Conservation (phyloP, 2,329 filamentous ascomycete species). For the Alternaria infectoria region DNA sequence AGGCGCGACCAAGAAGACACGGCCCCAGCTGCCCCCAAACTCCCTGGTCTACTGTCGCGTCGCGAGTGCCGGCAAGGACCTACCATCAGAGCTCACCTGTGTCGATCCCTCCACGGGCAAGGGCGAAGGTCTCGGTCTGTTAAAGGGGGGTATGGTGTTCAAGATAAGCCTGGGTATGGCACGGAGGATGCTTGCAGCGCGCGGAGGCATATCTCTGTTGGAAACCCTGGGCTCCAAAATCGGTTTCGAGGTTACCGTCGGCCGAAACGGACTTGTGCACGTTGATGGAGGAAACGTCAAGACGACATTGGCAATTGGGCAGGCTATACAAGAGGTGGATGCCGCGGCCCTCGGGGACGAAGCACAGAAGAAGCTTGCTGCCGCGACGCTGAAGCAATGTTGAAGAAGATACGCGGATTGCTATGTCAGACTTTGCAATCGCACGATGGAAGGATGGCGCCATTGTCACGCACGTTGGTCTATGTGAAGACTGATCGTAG, state of each 20-base stretch:
- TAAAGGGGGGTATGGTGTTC: conserved; percentile 87
- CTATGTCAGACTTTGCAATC: background rate
- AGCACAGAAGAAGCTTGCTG: conserved; percentile 73
- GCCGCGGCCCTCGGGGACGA: conserved; percentile 67
- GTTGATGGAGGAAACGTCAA: conserved; percentile 78
- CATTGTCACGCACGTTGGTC: background rate
- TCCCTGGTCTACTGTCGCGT: conserved; percentile 90
- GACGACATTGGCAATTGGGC: conserved; percentile 78
- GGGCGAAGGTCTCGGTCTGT: conserved; percentile 81
- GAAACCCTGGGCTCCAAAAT: conserved; percentile 83
- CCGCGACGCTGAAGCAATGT: conserved; percentile 67
- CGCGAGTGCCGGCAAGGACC: conserved; percentile 63
- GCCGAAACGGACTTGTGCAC: conserved; percentile 91
- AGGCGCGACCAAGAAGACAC: conserved; percentile 87
- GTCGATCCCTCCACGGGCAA: conserved; percentile 86
- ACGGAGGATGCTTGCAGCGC: conserved; percentile 72
- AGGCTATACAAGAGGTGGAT: conserved; percentile 79
- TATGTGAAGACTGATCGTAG: background rate
- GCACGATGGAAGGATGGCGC: background rate
- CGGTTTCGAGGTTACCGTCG: conserved; percentile 91
- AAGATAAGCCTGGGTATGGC: conserved; percentile 80
- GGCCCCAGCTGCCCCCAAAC: conserved; percentile 76
- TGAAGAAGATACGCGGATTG: conserved; percentile 16
- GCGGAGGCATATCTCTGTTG: conserved; percentile 70
- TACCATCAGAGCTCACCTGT: conserved; percentile 90